Percentiles rank a stretch among this genome's conserved stretches.
phyloP scores from a whole-genome alignment of 768 basidiomycete genomes.

The Boletus sp. region DNA sequence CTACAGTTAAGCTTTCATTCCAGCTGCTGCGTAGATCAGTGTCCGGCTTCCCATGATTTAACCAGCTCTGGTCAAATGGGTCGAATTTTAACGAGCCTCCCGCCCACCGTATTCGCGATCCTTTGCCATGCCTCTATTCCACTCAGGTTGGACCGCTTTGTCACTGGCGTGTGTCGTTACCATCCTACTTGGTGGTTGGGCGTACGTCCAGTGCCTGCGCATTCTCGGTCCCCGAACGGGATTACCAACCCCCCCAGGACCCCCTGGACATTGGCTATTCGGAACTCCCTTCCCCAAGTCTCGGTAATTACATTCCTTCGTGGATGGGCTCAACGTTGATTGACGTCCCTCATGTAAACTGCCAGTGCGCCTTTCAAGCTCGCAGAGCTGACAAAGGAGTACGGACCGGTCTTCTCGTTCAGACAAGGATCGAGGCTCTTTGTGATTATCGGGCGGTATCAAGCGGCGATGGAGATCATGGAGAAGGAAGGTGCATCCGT shows the following conservation, averaged over 20 bases:
- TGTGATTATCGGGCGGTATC: constrained; percentile 6
- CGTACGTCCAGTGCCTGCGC: neutral
- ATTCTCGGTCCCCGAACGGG: neutral
- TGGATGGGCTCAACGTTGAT: neutral
- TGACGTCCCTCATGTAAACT: neutral
- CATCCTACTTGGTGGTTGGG: neutral
- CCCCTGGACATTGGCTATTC: constrained; percentile 9
- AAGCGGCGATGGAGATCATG: constrained; percentile 12
- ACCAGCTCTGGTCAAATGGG: too few species aligned
- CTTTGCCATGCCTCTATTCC: neutral
- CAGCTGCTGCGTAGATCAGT: too few species aligned
- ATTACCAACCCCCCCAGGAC: constrained; percentile 3
- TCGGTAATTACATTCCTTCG: neutral
- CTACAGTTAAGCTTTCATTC: too few species aligned
- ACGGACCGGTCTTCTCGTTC: constrained; percentile 4
- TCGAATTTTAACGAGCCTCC: too few species aligned
- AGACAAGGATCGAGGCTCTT: constrained; percentile 1
- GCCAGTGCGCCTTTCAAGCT: constrained; percentile 1
- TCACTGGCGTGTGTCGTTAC: neutral
- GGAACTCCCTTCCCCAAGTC: constrained; percentile 6
- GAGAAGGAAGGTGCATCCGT: constrained; percentile 8
- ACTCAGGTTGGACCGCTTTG: neutral
- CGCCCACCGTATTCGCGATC: too few species aligned
- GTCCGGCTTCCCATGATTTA: too few species aligned
- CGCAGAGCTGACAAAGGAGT: constrained; percentile 5